Evolutionary conservation across 139 green algal genomes (phyloP), one percentile per base, ranked within the genome.

Genomic region (Monoraphidium neglectum): DNA sequence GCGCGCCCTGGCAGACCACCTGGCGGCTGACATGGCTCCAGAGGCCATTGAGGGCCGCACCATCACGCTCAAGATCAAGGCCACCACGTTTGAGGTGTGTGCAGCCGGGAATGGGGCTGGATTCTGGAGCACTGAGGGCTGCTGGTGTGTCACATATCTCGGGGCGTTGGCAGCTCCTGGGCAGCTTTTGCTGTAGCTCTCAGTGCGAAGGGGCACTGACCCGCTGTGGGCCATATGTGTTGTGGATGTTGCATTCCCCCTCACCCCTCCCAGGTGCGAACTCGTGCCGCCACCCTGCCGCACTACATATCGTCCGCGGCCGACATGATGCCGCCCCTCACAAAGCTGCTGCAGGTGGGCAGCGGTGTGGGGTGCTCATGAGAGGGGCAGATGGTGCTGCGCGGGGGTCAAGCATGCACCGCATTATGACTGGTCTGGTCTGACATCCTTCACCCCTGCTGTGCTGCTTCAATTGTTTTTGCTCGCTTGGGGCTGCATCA

Each of bases 51-150:
- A 87, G 56, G 93, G 87, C 28, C 87, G 77, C n/a, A 94, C 87
- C 16, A 15, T 97, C 24, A 97, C 90, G 0, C 87, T 97, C 30
- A 97, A 97, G 76, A 75, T 97, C 28, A 97, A 97, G 78, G 62
- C 78, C 3, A 86, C 84, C 4, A 83, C 56, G 10, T 97, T 97
- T 76, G 84, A 93, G 77, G 80, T 94, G 66, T 15, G 79, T 0
- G 61, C 51, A 18, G 32, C 72, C 1, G 62, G 63, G 30, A 10
- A 4, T n/a, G 47, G 13, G 21, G 26, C 46, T 63, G 28, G 56
- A 37, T 28, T 37, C 8, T 59, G 53, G 30, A 6, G 26, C 63
- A 8, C 49, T 63, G n/a, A 43, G n/a, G n/a, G n/a, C n/a, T n/a
- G n/a, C n/a, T n/a, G n/a, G n/a, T n/a, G n/a, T n/a, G n/a, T n/a